Evolutionary conservation across 768 basidiomycete genomes (phyloP), one percentile per base, ranked within the genome.

Genomic region (Boletus fagicola): DNA sequence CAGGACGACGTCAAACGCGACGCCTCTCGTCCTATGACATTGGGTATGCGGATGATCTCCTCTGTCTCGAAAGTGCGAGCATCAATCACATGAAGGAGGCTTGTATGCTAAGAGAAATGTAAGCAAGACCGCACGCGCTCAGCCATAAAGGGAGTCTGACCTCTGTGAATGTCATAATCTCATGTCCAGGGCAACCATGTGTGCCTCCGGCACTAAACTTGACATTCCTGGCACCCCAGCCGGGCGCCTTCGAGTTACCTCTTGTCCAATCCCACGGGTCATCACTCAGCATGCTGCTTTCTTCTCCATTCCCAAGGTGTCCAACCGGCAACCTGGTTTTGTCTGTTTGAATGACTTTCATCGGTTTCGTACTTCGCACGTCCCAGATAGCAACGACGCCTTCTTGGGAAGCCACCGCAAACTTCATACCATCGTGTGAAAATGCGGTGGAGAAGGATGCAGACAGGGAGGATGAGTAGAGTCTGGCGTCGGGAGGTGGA

Each of bases 161-260:
- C 84, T 95, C 94, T 16, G 94, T 92, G 73, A 94, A 97, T 0
- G 84, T 86, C 83, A 96, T 83, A 1, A 94, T 71, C 71, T 96
- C 94, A 59, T 83, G 81, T 26, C 83, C 82, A 45, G 74, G 65
- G 15, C 73, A 72, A 57, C 75, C 78, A 51, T 72, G 71, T 24
- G 74, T 68, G 22, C 83, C 83, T 2, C 83, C 81, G 12, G 83
- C 80, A 56, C 85, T 84, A 72, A 96, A 97, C 71, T 95, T 95
- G 66, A 97, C 85, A 54, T 80, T 92, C 54, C 94, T 75, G 9
- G 88, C 88, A 42, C 92, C 91, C 84, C 92, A 94, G 2, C 89
- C 88, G 4, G 90, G 88, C 0, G 87, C 87, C 57, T 75, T 79
- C 13, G 77, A 76, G 46, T 68, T 73, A 7, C 82, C 77, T 56